Percentiles rank a stretch among this genome's conserved stretches.
These are phyloP conservation scores for Magnusiomyces clavatus DNA, from an alignment of 1,139 yeast genomes.

Conservation along the genomic window DNA sequence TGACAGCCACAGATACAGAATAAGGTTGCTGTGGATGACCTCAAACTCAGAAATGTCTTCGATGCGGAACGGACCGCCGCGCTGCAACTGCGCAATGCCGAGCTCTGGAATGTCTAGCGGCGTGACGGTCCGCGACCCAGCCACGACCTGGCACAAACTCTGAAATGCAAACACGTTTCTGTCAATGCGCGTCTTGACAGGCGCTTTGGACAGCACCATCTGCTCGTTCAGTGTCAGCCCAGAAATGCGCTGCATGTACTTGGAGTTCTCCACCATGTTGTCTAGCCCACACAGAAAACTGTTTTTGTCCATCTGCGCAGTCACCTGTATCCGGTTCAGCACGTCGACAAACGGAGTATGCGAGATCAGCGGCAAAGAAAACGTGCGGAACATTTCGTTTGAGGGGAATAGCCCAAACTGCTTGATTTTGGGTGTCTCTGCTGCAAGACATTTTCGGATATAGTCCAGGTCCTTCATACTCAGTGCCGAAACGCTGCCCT, in stretches of 20 bases:
- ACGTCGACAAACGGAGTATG: slow-evolving; percentile 20
- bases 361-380: slow-evolving; percentile 20
- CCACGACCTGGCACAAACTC: slow-evolving; percentile 27
- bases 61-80: background rate
- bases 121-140: slow-evolving; percentile 24
- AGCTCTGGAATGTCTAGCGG: slow-evolving; percentile 25
- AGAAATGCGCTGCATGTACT: slow-evolving; percentile 21
- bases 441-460: slow-evolving; percentile 25
- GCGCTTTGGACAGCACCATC: slow-evolving; percentile 30
- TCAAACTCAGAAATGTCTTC: slow-evolving; percentile 38
- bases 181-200: slow-evolving; percentile 22
- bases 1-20: slow-evolving; percentile 76
- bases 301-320: slow-evolving; percentile 17
- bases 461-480: slow-evolving; percentile 23
- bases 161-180: slow-evolving; percentile 22
- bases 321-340: slow-evolving; percentile 18
- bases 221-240: slow-evolving; percentile 31
- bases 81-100: slow-evolving; percentile 15
- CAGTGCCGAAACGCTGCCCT: slow-evolving; percentile 29
- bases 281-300: slow-evolving; percentile 22
- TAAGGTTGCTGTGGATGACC: slow-evolving; percentile 57
- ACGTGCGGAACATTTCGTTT: slow-evolving; percentile 20
- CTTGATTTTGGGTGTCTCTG: slow-evolving; percentile 24
- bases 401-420: slow-evolving; percentile 29
- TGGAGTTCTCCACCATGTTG: slow-evolving; percentile 23